Evolutionary conservation across 2,329 filamentous ascomycete genomes (phyloP), one percentile per base, ranked within the genome.

Genomic region (Xylaria sp.): DNA sequence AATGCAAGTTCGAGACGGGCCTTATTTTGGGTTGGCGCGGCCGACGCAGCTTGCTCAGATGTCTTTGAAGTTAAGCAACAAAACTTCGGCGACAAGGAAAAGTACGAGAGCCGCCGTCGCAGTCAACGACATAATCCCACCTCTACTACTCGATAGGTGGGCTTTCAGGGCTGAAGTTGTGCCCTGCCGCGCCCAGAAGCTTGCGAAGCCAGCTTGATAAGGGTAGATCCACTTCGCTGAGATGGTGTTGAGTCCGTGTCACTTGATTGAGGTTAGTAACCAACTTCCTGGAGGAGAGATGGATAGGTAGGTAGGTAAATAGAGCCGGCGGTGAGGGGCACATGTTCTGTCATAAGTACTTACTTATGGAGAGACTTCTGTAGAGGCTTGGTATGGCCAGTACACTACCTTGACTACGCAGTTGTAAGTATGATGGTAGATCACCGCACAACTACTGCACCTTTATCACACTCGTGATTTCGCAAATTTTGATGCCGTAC

Each of bases 111-210:
- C 46, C 20, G 3, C 41, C 18, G 20, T 10, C 23, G 23, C 28
- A 28, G 28, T 25, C 23, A 28, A 4, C 50, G 9, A 6, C 50
- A 46, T 6, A 3, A 50, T 12, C 46, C 10, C 12, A 23, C 46
- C 25, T 4, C 20, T 25, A 12, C 1, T 25, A 50, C 20, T 20
- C 12, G 12, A 13, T 5, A 23, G 31, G 62, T 61, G 61, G 62
- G 34, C 58, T 60, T 55, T 66, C 67, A 69, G 63, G 67, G 63
- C 67, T 69, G 67, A 66, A 57, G 55, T 60, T 39, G 23, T 31
- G 46, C 55, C 55, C 13, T 58, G 52, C 62, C 56, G 55, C 55
- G 52, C 54, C 55, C n/a, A 54, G 59, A 34, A 23, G 18, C 37
- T 13, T 48, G 48, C 39, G 18, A 50, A 34, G 31, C 55, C 46